These are phyloP conservation scores for Ophiostoma novo-ulmi DNA, from an alignment of 2,329 filamentous ascomycete species.

Conservation along the genomic window DNA sequence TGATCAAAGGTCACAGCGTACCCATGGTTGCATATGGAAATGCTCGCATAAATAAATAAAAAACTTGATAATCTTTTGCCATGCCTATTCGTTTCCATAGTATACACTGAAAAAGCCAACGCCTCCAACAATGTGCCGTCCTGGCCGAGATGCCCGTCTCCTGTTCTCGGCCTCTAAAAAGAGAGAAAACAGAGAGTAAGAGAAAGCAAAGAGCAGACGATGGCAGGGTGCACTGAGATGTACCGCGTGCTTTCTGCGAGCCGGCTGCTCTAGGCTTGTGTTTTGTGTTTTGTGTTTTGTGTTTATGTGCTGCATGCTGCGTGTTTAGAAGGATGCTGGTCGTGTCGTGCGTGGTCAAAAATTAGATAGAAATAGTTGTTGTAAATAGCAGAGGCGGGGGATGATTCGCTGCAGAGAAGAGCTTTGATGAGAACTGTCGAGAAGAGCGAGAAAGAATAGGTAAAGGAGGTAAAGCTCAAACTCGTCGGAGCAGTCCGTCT, in stretches of 20 bases:
- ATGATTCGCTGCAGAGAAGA: background rate
- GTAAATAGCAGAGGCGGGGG: background rate
- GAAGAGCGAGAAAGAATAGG: background rate
- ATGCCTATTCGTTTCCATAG: slow-evolving; percentile 20
- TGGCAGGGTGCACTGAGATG: background rate
- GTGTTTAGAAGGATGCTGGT: background rate
- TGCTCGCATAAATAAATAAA: background rate
- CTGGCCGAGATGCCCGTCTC: background rate
- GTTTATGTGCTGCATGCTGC: background rate
- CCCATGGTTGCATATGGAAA: background rate
- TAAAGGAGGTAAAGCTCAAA: background rate
- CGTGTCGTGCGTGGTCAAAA: slow-evolving; percentile 7
- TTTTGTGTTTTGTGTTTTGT: background rate
- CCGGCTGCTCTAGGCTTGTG: background rate
- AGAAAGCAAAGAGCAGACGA: background rate
- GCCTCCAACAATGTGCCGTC: slow-evolving; percentile 18
- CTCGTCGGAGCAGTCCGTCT: slow-evolving; percentile 27
- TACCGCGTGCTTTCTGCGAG: background rate
- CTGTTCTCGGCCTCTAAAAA: background rate
- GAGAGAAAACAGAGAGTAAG: background rate
- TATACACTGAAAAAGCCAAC: slow-evolving; percentile 22
- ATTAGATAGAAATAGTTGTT: slow-evolving; percentile 6
- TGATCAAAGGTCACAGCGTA: background rate
- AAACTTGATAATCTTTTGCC: slow-evolving; percentile 18
- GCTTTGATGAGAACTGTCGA: background rate